A percentile compares a stretch with the other conserved stretches of the same genome.
Evolutionary conservation across 352 stramenopile species (phyloP).

Genomic region (Phytopythium sindhum): DNA sequence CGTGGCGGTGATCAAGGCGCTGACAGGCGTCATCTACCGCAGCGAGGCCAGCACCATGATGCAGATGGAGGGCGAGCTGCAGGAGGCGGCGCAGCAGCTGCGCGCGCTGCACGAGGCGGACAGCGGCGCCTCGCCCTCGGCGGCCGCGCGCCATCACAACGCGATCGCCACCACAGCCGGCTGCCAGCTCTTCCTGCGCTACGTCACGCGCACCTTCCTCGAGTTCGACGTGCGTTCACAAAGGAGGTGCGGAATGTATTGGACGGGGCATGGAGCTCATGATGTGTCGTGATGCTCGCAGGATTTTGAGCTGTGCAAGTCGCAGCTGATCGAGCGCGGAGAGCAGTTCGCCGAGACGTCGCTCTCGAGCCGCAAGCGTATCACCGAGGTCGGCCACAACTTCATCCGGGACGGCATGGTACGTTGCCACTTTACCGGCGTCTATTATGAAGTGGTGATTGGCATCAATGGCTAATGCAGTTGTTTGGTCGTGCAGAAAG

Average conservation of each 20-base stretch:
- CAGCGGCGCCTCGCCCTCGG: slow-evolving; percentile 21
- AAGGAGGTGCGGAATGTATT: neutral
- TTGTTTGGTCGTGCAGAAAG: slow-evolving; percentile 36
- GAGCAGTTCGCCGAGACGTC: slow-evolving; percentile 93
- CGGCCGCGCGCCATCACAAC: slow-evolving; percentile 60
- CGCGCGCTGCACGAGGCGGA: slow-evolving; percentile 53
- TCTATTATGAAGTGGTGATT: neutral
- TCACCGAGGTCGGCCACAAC: slow-evolving; percentile 90
- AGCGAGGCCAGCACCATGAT: slow-evolving; percentile 94
- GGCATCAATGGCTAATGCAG: neutral
- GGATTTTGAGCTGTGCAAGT: slow-evolving; percentile 92
- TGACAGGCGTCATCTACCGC: slow-evolving; percentile 90
- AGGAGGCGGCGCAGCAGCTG: slow-evolving; percentile 76
- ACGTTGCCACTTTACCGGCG: neutral
- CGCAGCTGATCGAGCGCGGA: slow-evolving; percentile 88
- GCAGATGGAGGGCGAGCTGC: slow-evolving; percentile 92
- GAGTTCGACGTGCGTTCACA: slow-evolving; percentile 72
- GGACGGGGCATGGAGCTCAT: neutral
- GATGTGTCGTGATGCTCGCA: slow-evolving; percentile 2
- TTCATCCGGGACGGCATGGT: slow-evolving; percentile 95
- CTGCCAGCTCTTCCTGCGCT: slow-evolving; percentile 93
- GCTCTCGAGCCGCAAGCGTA: slow-evolving; percentile 89
- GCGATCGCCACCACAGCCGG: slow-evolving; percentile 89
- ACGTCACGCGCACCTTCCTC: slow-evolving; percentile 90
- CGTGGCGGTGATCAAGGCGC: slow-evolving; percentile 92